A percentile compares a stretch with the other conserved stretches of the same genome.
phyloP scores from a whole-genome alignment of 2,329 filamentous ascomycete genomes.

The Elsinoe perseae region DNA sequence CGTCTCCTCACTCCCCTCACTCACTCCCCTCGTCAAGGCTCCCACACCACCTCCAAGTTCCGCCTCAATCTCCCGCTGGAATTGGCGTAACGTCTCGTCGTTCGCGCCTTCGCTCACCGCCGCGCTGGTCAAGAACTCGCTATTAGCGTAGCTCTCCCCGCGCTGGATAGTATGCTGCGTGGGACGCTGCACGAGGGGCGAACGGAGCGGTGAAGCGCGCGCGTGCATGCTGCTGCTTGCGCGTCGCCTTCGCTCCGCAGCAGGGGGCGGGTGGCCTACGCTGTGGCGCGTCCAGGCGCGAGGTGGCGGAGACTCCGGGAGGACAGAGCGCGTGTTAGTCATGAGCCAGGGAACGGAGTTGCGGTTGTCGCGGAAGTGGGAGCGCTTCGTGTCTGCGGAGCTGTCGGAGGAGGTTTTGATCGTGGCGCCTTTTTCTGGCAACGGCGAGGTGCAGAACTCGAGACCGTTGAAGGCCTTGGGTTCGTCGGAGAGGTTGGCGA shows the following conservation, averaged over 20 bases:
- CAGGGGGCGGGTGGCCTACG: background rate
- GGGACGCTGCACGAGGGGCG: background rate
- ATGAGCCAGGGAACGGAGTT: constrained; percentile 14
- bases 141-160: constrained; percentile 9
- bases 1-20: constrained; percentile 9
- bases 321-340: constrained; percentile 1
- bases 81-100: constrained; percentile 11
- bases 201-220: background rate
- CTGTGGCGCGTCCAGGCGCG: background rate
- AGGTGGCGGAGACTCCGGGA: background rate
- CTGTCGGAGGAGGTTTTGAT: background rate
- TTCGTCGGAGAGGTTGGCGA: constrained; percentile 14
- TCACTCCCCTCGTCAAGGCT: background rate
- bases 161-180: constrained; percentile 11
- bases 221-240: background rate
- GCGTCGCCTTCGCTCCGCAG: background rate
- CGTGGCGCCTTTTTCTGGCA: background rate
- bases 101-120: constrained; percentile 14
- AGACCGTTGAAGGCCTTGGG: constrained; percentile 12
- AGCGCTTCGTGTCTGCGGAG: background rate
- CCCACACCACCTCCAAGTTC: background rate
- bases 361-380: background rate
- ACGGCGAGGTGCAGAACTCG: constrained; percentile 13
- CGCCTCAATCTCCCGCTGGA: constrained; percentile 14
- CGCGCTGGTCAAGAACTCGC: constrained; percentile 9